Percentiles rank a stretch among this genome's conserved stretches.
phyloP scores from a whole-genome alignment of 306 rosid genomes.

The Morella rubra region DNA sequence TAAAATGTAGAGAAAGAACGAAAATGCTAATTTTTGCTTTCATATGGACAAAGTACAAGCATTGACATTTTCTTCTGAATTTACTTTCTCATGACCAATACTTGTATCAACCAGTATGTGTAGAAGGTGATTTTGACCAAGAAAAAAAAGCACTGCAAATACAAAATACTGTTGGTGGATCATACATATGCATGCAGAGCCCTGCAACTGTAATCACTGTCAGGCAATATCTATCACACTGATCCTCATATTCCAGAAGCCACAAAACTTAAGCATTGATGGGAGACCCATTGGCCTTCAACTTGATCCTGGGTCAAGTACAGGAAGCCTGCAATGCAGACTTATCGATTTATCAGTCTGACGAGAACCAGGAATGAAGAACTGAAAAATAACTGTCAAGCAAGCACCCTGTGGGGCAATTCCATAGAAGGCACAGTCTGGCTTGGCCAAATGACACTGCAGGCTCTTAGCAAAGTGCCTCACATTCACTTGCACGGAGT shows the following conservation, averaged over 20 bases:
- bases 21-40: background rate
- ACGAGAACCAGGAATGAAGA: constrained; percentile 70
- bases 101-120: background rate
- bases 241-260: background rate
- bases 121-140: background rate
- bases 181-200: background rate
- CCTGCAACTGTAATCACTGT: background rate
- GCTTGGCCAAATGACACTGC: constrained; percentile 84
- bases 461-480: constrained; percentile 92
- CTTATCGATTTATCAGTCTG: constrained; percentile 91
- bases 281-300: constrained; percentile 24
- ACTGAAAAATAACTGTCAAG: constrained; percentile 65
- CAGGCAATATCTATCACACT: background rate
- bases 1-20: background rate
- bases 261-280: background rate
- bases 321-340: constrained; percentile 94
- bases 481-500: constrained; percentile 86
- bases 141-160: background rate
- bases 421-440: constrained; percentile 97
- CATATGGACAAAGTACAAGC: background rate
- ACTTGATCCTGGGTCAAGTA: constrained; percentile 68
- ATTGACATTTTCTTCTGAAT: background rate
- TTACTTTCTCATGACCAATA: background rate
- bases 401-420: constrained; percentile 78
- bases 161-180: background rate